Evolutionary conservation across 768 basidiomycete species (phyloP).

Genomic region (Lactarius hatsudake): DNA sequence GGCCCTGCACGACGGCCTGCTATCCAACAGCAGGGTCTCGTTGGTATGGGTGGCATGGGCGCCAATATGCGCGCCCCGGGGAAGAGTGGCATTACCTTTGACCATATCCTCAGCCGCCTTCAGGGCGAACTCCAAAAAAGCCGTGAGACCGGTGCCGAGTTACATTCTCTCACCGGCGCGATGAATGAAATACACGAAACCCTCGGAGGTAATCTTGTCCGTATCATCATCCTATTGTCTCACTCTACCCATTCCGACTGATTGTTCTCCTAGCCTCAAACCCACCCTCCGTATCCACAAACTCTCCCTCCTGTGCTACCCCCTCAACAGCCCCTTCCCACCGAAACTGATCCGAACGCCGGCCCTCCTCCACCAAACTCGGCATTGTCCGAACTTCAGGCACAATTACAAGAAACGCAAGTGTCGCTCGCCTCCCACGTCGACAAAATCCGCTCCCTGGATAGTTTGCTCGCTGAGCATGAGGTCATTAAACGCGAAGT

Average conservation of each 20-base stretch:
- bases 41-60: conserved; percentile 75
- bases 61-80: conserved; percentile 68
- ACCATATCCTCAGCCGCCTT: conserved; percentile 83
- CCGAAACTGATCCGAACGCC: conserved; percentile 28
- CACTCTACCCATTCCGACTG: not conserved
- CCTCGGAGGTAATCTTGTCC: conserved; percentile 75
- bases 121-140: conserved; percentile 96
- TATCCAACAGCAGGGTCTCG: conserved; percentile 56
- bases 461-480: conserved; percentile 79
- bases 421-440: conserved; percentile 69
- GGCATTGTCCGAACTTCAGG: conserved; percentile 65
- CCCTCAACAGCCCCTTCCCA: conserved; percentile 32
- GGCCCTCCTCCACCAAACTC: conserved; percentile 30
- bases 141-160: conserved; percentile 86
- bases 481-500: conserved; percentile 82
- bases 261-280: conserved; percentile 48
- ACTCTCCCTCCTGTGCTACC: conserved; percentile 59
- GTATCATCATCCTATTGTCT: conserved; percentile 32
- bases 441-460: conserved; percentile 80
- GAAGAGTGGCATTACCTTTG: conserved; percentile 87
- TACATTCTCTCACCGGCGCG: conserved; percentile 69
- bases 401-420: conserved; percentile 84
- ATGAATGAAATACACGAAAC: conserved; percentile 94
- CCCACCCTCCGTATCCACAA: conserved; percentile 60
- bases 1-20: conserved; percentile 49